Evolutionary conservation across 495 filamentous ascomycete genomes (phyloP), one percentile per base, ranked within the genome.

Genomic region (Chlorociboria aeruginascens): DNA sequence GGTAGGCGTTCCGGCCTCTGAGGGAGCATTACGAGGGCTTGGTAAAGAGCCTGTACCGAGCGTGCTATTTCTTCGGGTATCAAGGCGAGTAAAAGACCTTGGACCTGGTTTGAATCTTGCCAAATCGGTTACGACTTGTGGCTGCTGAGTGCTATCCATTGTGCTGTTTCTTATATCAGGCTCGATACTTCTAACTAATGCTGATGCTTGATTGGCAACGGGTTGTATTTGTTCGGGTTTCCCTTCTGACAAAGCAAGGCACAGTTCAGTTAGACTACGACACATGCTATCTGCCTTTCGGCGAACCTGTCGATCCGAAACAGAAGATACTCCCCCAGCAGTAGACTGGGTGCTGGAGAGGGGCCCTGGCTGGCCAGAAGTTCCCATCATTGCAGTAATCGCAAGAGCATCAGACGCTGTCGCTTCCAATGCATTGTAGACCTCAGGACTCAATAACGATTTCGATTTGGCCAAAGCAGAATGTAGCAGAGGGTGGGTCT

Each of bases 281-380:
- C 93, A 97, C 62, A 97, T 76, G 57, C 82, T 89, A 60, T 97
- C 92, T 29, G 85, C 86, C 61, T 95, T 97, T 47, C 90, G 77
- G 34, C 86, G 78, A 29, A 95, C 72, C 54, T 89, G 83, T 41
- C 90, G 74, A 56, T 97, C 87, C 8, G 82, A 74, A n/a, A 81
- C 66, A 36, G 76, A 62, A 8, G 71, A 64, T 28, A 74, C 76
- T 45, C 70, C 72, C 11, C 76, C 78, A 44, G 81, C 76, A 32
- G 77, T 78, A 30, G 83, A 83, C 11, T 74, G 69, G 17, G 67
- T 66, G 45, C 74, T 79, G 32, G 75, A 75, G 28, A 80, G 74
- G 6, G 79, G 76, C 8, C 77, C 76, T 25, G 71, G 73, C 43
- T 73, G 69, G 11, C 79, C 80, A 13, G 71, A 63, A 45, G 69